A percentile compares a stretch with the other conserved stretches of the same genome.
Conservation (phyloP, 2,329 filamentous ascomycete genomes). For the Xylaria sp. region DNA sequence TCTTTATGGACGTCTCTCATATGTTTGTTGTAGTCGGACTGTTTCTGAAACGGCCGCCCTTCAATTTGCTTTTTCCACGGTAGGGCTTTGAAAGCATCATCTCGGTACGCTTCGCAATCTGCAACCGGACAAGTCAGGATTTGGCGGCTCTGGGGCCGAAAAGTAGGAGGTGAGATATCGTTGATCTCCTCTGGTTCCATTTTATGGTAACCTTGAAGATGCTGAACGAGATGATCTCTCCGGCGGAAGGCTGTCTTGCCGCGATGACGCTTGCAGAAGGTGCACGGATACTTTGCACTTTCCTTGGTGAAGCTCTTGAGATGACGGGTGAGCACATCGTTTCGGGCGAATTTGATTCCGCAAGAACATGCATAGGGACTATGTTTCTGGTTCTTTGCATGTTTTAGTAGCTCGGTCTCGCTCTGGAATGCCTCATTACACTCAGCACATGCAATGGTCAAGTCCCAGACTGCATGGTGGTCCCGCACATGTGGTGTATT, state of each 20-base stretch:
- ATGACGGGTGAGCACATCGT: slow-evolving; percentile 47
- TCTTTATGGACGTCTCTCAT: slow-evolving; percentile 52
- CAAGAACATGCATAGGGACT: slow-evolving; percentile 42
- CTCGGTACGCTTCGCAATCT: slow-evolving; percentile 42
- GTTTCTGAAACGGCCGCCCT: slow-evolving; percentile 36
- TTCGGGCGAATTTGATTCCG: slow-evolving; percentile 44
- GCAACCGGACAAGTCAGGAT: slow-evolving; percentile 41
- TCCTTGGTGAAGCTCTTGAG: slow-evolving; percentile 36
- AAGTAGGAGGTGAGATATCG: neutral
- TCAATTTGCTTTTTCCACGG: slow-evolving; percentile 5
- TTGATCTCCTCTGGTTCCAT: slow-evolving; percentile 41
- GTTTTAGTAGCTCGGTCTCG: accelerated
- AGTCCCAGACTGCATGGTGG: slow-evolving; percentile 34
- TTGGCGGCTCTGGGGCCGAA: neutral
- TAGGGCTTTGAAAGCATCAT: slow-evolving; percentile 32
- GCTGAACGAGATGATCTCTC: slow-evolving; percentile 54
- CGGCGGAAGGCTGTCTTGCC: slow-evolving; percentile 51
- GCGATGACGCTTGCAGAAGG: slow-evolving; percentile 49
- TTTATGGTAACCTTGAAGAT: slow-evolving; percentile 53
- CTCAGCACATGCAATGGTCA: slow-evolving; percentile 32
- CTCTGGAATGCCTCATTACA: slow-evolving; percentile 29
- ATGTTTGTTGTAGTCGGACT: slow-evolving; percentile 51
- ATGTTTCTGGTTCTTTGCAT: slow-evolving; percentile 37
- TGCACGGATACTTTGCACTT: slow-evolving; percentile 45
- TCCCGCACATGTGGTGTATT: slow-evolving; percentile 7